Evolutionary conservation across 371 early-diverging fungal genomes (phyloP), one percentile per base, ranked within the genome.

Genomic region (Mucor piriformis): DNA sequence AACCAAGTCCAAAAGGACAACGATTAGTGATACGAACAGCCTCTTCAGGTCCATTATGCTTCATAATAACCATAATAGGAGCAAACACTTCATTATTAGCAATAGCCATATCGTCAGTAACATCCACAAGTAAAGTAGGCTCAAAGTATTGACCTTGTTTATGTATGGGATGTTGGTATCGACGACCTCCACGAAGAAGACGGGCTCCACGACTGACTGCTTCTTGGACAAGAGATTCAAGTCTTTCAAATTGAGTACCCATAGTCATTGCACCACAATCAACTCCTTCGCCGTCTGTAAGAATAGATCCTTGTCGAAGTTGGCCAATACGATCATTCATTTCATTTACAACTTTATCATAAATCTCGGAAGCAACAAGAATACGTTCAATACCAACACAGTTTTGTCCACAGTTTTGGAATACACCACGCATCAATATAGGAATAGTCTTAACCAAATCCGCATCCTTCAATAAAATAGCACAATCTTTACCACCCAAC

Each of bases 401-500:
- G 69, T 92, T 94, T 66, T 94, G 94, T 13, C 94, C 93, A 54
- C 89, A 82, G 70, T 93, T 93, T 55, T 91, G 92, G 77, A 93
- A 88, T 3, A 84, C 85, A 50, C 90, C 88, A 59, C 92, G 88
- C 89, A 93, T 85, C 61, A 88, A 63, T 6, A 90, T 81, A 6
- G 90, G 88, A 29, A 88, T 68, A 37, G 85, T 82, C 43, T 91
- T 88, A 13, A 61, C 52, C 56, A 91, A 65, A 67, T 92, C 88
- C 5, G 87, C 81, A 67, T 94, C 93, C 59, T 82, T 84, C 56
- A 89, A 81, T 32, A 92, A 74, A 50, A 94, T 84, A 27, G 90
- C 91, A 49, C 86, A 85, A 76, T 93, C 92, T 71, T 94, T 94
- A 54, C 96, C 96, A 50, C 96, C 96, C 37, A 96, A 79, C 76